Evolutionary conservation across 192 early-diverging fungal genomes (phyloP), one percentile per base, ranked within the genome.

Genomic region (Backusella liffmaniae): DNA sequence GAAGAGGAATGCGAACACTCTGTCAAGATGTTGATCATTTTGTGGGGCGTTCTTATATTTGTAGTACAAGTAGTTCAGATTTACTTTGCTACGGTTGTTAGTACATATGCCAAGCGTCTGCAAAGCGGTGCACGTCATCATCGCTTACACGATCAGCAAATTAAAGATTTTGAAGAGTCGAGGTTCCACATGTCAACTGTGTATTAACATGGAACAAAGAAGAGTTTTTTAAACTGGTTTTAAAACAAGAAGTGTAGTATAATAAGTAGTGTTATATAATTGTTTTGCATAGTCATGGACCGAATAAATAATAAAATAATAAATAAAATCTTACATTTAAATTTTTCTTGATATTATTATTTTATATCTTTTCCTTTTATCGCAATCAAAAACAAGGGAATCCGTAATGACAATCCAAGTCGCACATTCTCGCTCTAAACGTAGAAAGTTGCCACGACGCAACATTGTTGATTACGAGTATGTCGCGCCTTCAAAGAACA

Each of bases 161-260:
- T 82, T 53, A 82, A 82, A 59, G 81, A 82, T 36, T 82, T 78
- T 70, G 81, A 82, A 70, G 81, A 82, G 32, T 78, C 81, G 26
- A 41, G 77, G 73, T 73, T 76, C 67, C 77, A 78, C 49, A 82
- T 82, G 81, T 76, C 77, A 1, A 79, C 81, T 49, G 73, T 82
- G 10, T 82, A 82, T 69, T 82, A 82, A 67, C 21, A 66, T 34
- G 32, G 29, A 66, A 34, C 4, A 26, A 30, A 32, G 23, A 34
- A 10, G 8, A 9, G 15, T 23, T 34, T 29, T 34, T 66, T 66
- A n/a, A 49, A 49, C 16, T 49, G 18, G 46, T 49, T 18, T 49
- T 16, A 49, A 49, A 49, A 49, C 46, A 49, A 8, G 18, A 15
- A 49, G 7, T 49, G 46, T 49, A 49, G 46, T 49, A 49, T 49